These are phyloP conservation scores for Dovyalis caffra DNA, from an alignment of 345 rosid genomes.

Conservation along the genomic window DNA sequence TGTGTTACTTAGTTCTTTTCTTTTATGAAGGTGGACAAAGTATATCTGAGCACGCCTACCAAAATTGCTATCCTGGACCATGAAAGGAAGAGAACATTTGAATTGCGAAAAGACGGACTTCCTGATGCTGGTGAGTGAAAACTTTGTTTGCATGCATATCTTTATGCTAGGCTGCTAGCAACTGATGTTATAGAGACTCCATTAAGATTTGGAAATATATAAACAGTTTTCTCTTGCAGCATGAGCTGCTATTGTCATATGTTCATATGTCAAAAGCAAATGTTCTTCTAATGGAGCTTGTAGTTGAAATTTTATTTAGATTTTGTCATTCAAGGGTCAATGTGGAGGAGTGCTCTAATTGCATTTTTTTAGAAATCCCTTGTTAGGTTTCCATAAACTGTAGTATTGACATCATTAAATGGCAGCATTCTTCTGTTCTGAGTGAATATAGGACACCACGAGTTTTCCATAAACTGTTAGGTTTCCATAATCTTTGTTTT, in stretches of 20 bases:
- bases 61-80: conserved; percentile 36
- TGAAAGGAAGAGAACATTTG: conserved; percentile 38
- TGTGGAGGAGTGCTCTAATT: background rate
- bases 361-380: background rate
- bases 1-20: background rate
- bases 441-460: too few relatives aligned
- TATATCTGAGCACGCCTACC: conserved; percentile 75
- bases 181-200: background rate
- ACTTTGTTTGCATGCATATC: background rate
- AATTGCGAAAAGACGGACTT: conserved; percentile 34
- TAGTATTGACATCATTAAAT: background rate
- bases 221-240: background rate
- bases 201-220: background rate
- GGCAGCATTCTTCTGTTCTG: background rate
- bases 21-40: conserved; percentile 57
- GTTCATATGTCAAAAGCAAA: background rate
- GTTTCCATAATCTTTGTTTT: background rate
- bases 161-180: background rate
- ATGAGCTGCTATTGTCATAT: background rate
- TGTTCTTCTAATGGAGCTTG: background rate
- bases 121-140: conserved; percentile 32
- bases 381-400: background rate
- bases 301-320: background rate
- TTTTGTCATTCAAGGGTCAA: background rate
- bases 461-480: too few relatives aligned